phyloP scores from a whole-genome alignment of 2,329 filamentous ascomycete species.

The Penicillium psychrosexuale region DNA sequence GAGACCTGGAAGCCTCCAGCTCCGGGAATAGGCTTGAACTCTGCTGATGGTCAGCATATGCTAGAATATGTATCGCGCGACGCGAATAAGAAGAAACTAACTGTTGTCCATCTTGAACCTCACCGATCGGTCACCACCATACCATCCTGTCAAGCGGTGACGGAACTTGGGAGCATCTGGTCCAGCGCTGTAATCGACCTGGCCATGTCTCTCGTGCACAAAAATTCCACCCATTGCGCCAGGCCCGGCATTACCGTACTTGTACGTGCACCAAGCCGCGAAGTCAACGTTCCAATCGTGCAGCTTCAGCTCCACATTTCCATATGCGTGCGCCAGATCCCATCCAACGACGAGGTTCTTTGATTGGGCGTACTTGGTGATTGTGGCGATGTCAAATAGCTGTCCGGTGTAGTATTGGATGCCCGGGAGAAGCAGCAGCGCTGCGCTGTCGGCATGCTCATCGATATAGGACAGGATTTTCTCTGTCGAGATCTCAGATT shows the following conservation, averaged over 20 bases:
- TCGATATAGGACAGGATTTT: constrained; percentile 71
- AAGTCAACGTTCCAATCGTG: constrained; percentile 91
- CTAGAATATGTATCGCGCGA: background rate
- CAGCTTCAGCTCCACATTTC: constrained; percentile 72
- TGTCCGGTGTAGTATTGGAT: constrained; percentile 93
- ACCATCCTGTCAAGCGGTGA: constrained; percentile 75
- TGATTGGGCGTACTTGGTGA: constrained; percentile 70
- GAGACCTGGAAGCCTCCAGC: constrained; percentile 77
- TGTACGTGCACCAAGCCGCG: constrained; percentile 89
- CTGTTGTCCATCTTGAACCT: constrained; percentile 78
- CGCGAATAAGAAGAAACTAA: constrained; percentile 13
- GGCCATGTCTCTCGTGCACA: constrained; percentile 70
- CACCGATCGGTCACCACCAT: constrained; percentile 70
- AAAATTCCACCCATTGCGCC: constrained; percentile 76
- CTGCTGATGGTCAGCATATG: constrained; percentile 23
- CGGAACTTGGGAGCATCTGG: constrained; percentile 53
- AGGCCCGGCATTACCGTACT: constrained; percentile 83
- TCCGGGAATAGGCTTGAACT: constrained; percentile 72
- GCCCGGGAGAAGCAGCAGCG: constrained; percentile 75
- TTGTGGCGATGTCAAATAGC: constrained; percentile 72
- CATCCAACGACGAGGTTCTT: constrained; percentile 72
- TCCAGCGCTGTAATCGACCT: constrained; percentile 38
- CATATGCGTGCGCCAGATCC: constrained; percentile 82
- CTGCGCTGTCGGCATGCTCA: constrained; percentile 66
- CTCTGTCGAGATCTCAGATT: constrained; percentile 63